These are phyloP conservation scores for Stemphylium beticola DNA, from an alignment of 2,329 filamentous ascomycete species.

Conservation along the genomic window DNA sequence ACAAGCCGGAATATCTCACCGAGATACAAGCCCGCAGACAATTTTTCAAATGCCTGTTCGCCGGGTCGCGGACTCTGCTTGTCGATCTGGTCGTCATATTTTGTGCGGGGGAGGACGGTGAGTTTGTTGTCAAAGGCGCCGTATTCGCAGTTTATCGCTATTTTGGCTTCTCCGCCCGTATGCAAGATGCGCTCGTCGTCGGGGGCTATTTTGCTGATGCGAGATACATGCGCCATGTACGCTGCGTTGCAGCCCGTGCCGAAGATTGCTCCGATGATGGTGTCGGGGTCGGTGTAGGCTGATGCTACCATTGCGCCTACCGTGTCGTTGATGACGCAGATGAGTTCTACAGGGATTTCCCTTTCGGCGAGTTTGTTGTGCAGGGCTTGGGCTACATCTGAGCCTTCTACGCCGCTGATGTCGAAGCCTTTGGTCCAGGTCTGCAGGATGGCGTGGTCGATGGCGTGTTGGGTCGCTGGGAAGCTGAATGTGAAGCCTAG, in stretches of 20 bases:
- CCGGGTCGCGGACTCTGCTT: slow-evolving; percentile 53
- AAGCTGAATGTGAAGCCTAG: slow-evolving; percentile 97
- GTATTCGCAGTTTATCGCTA: slow-evolving; percentile 98
- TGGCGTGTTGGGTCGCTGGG: slow-evolving; percentile 89
- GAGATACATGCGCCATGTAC: slow-evolving; percentile 85
- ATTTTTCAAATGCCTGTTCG: slow-evolving; percentile 55
- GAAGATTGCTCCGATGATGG: slow-evolving; percentile 91
- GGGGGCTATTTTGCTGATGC: slow-evolving; percentile 74
- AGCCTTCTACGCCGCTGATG: slow-evolving; percentile 86
- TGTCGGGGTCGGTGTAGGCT: slow-evolving; percentile 81
- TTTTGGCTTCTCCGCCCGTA: slow-evolving; percentile 46
- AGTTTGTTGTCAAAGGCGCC: slow-evolving; percentile 96
- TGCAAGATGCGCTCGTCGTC: slow-evolving; percentile 7
- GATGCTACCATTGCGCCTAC: slow-evolving; percentile 91
- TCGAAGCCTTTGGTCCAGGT: slow-evolving; percentile 98
- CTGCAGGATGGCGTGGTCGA: slow-evolving; percentile 90
- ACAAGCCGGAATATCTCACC: slow-evolving; percentile 55
- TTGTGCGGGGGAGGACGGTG: slow-evolving; percentile 81
- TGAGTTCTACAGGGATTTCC: slow-evolving; percentile 82
- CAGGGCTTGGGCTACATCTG: slow-evolving; percentile 89
- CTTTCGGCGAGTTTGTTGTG: slow-evolving; percentile 75
- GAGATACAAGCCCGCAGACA: slow-evolving; percentile 55
- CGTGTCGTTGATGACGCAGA: slow-evolving; percentile 90
- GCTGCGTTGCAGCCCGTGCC: slow-evolving; percentile 93
- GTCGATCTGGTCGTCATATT: slow-evolving; percentile 60